Percentiles rank a stretch among this genome's conserved stretches.
Conservation (phyloP, 495 filamentous ascomycete species). For the Copromyces sp. region DNA sequence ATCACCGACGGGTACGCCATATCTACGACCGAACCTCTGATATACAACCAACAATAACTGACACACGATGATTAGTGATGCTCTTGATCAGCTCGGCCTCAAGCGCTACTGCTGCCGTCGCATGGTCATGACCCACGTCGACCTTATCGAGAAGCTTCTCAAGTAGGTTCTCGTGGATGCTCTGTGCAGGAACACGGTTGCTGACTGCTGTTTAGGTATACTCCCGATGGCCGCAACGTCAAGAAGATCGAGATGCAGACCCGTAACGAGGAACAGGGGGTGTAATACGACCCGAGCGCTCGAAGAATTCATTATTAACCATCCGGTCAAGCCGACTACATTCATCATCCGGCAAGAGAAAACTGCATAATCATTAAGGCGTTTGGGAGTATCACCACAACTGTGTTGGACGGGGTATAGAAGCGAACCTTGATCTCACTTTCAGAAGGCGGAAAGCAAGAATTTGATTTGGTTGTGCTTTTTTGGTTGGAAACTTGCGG, state of each 20-base stretch:
- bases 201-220: conserved; percentile 27
- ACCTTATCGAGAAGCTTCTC: conserved; percentile 94
- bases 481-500: background rate
- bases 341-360: background rate
- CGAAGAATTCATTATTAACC: background rate
- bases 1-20: conserved; percentile 63
- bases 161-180: conserved; percentile 48
- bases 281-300: background rate
- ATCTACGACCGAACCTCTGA: background rate
- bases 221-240: conserved; percentile 41
- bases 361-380: background rate
- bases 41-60: background rate
- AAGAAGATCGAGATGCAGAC: conserved; percentile 34
- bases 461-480: background rate
- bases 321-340: background rate
- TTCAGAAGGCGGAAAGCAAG: background rate
- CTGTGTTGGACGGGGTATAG: background rate
- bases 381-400: background rate
- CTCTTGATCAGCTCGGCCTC: conserved; percentile 87
- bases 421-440: background rate
- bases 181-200: background rate
- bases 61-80: conserved; percentile 50
- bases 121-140: conserved; percentile 99
- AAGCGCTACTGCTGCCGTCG: conserved; percentile 95
- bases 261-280: background rate